Base-by-base conservation (phyloP, 2,329 filamentous ascomycete species). In the Fusarium armeniacum region DNA sequence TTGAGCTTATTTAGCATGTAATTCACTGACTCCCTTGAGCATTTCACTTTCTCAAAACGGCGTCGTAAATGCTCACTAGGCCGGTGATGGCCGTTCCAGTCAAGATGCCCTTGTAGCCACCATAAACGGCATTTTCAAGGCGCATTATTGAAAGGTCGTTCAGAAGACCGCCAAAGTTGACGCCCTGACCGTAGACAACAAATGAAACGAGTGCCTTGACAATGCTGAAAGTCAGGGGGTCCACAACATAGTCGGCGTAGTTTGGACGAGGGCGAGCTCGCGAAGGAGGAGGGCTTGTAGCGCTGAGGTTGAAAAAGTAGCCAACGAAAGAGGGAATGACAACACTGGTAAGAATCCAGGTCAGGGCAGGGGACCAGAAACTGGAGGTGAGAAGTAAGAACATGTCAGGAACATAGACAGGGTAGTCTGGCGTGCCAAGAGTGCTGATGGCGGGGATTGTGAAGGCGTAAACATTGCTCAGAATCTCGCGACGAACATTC, bases 201-300 rank as follows among this genome's bases (percentile, higher is more conserved):
- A 92, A 97, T 10, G 92, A 90, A 62, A 94, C 80, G 57, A 98
- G 78, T 0, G 91, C 94, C 83, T 97, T 97, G 73, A 89, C 89
- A 60, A 98, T 90, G 82, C 94, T 97, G 82, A 97, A 99, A 24
- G 91, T 92, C 76, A 98, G 83, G 6, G 94, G 94, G 78, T 99
- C 96, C 69, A 95, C 89, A 8, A 85, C 82, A 69, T 90, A 89
- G 69, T 88, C 86, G 40, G 81, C 78, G 24, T 67, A 61, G 46
- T 78, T 75, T 55, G 78, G 71, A 41, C 77, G 77, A 53, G 76
- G 77, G 76, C 83, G 84, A 70, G 83, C 84, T 69, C 83, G 82
- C 44, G 73, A 77, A 63, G 72, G 77, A 74, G 70, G 71, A 76
- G 78, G 79, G 74, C 78, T 83, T 74, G 83, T 86, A 50, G 84